Conservation (phyloP, 495 filamentous ascomycete species). For the Pseudoneurospora amorphoporcata region DNA sequence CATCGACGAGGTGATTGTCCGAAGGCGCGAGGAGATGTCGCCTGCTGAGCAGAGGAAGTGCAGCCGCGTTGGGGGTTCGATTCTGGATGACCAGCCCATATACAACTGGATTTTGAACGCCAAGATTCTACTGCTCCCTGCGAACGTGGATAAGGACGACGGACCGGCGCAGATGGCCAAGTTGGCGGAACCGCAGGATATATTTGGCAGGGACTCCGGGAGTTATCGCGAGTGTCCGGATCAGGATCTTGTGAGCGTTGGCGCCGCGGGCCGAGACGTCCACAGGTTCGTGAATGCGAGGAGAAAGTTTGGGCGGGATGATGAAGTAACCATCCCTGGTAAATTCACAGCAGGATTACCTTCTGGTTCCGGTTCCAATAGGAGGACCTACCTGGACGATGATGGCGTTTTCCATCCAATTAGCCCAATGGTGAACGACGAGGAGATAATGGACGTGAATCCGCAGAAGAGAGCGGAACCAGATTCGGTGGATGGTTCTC, state of each 20-base stretch:
- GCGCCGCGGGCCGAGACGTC: background rate
- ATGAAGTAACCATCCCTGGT: background rate
- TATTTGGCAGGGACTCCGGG: slow-evolving; percentile 46
- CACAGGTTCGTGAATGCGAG: background rate
- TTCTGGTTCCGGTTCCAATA: background rate
- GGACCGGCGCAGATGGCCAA: slow-evolving; percentile 45
- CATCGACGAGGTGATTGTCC: slow-evolving; percentile 76
- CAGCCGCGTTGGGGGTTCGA: slow-evolving; percentile 21
- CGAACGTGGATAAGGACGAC: slow-evolving; percentile 17
- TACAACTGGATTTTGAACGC: slow-evolving; percentile 69
- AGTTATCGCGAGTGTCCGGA: slow-evolving; percentile 22
- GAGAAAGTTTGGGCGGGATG: background rate
- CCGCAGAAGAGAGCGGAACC: background rate
- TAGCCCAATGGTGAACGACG: background rate
- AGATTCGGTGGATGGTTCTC: background rate
- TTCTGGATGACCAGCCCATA: slow-evolving; percentile 70
- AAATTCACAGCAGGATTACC: background rate
- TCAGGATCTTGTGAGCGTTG: slow-evolving; percentile 19
- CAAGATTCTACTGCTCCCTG: slow-evolving; percentile 48
- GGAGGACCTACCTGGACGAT: background rate
- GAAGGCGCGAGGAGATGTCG: slow-evolving; percentile 66
- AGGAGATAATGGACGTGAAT: background rate
- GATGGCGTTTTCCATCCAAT: background rate
- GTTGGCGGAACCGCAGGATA: slow-evolving; percentile 40
- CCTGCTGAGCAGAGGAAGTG: slow-evolving; percentile 57